Evolutionary conservation across 805 yeast species (phyloP).

Genomic region (Osmozyma mogii): DNA sequence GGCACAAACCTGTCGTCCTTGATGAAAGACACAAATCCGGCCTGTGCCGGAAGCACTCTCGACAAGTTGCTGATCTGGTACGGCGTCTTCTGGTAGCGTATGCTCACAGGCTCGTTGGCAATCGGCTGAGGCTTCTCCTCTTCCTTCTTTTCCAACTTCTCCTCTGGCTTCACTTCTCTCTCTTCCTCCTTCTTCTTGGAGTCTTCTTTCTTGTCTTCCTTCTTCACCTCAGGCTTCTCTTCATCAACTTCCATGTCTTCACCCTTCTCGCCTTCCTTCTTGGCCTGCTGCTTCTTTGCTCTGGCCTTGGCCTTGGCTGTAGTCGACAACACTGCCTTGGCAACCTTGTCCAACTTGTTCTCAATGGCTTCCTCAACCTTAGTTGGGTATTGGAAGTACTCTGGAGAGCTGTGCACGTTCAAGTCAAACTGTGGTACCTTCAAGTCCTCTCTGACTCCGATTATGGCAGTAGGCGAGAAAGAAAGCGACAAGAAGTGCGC

Average conservation of each 20-base stretch:
- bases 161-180: slow-evolving; percentile 10
- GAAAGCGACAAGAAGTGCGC: slow-evolving; percentile 89
- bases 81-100: slow-evolving; percentile 54
- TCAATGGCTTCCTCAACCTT: slow-evolving; percentile 71
- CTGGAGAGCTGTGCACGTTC: slow-evolving; percentile 73
- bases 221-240: slow-evolving; percentile 11
- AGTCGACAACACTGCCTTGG: slow-evolving; percentile 90
- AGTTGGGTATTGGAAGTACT: slow-evolving; percentile 83
- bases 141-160: slow-evolving; percentile 11
- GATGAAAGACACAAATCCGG: slow-evolving; percentile 70
- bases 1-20: slow-evolving; percentile 76
- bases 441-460: slow-evolving; percentile 80
- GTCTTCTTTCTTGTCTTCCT: slow-evolving; percentile 4
- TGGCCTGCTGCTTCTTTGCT: slow-evolving; percentile 57
- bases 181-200: slow-evolving; percentile 7
- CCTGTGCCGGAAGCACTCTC: slow-evolving; percentile 84
- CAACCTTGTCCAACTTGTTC: slow-evolving; percentile 80
- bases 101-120: slow-evolving; percentile 26
- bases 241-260: slow-evolving; percentile 37
- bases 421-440: slow-evolving; percentile 79
- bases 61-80: slow-evolving; percentile 72
- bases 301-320: slow-evolving; percentile 92
- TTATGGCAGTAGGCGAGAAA: slow-evolving; percentile 84
- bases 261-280: slow-evolving; percentile 40
- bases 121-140: slow-evolving; percentile 14